phyloP scores from a whole-genome alignment of 2,329 filamentous ascomycete species.

The Cordyceps javanica region DNA sequence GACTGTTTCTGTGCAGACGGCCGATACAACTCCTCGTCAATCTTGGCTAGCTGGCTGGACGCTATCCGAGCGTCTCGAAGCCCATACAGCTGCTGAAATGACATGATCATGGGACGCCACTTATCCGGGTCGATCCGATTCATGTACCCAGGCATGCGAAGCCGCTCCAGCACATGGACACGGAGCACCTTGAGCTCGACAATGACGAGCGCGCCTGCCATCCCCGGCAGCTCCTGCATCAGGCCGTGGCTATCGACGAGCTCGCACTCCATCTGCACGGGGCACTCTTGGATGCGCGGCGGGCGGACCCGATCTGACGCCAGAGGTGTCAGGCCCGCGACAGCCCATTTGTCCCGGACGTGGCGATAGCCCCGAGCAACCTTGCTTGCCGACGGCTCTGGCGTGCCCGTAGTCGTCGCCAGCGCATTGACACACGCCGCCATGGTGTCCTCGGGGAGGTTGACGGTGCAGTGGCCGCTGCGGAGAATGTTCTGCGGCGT shows the following conservation, averaged over 20 bases:
- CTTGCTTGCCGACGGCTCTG: slow-evolving; percentile 24
- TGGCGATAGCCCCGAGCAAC: slow-evolving; percentile 25
- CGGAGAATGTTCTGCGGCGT: slow-evolving; percentile 35
- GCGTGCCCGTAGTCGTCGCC: slow-evolving; percentile 30
- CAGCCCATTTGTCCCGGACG: slow-evolving; percentile 33
- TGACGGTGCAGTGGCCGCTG: slow-evolving; percentile 36
- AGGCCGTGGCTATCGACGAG: slow-evolving; percentile 27
- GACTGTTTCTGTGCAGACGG: no score
- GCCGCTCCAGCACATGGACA: slow-evolving; percentile 25
- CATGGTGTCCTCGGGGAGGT: slow-evolving; percentile 32
- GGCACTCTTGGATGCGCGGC: slow-evolving; percentile 31
- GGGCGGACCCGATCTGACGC: slow-evolving; percentile 29
- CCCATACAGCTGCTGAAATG: slow-evolving; percentile 38
- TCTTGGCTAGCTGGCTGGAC: slow-evolving; percentile 18
- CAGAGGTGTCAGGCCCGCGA: slow-evolving; percentile 27
- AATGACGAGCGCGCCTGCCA: slow-evolving; percentile 23
- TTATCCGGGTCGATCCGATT: slow-evolving; percentile 37
- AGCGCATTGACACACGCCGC: slow-evolving; percentile 29
- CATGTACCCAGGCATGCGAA: slow-evolving; percentile 29
- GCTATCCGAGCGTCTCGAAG: slow-evolving; percentile 23
- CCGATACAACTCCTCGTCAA: slow-evolving; percentile 27
- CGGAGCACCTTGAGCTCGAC: slow-evolving; percentile 32
- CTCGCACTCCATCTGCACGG: slow-evolving; percentile 37
- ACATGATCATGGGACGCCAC: slow-evolving; percentile 39
- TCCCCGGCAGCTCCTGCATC: slow-evolving; percentile 25